These are phyloP conservation scores for Chlorella sp. DNA, from an alignment of 139 green algal genomes.

Conservation along the genomic window DNA sequence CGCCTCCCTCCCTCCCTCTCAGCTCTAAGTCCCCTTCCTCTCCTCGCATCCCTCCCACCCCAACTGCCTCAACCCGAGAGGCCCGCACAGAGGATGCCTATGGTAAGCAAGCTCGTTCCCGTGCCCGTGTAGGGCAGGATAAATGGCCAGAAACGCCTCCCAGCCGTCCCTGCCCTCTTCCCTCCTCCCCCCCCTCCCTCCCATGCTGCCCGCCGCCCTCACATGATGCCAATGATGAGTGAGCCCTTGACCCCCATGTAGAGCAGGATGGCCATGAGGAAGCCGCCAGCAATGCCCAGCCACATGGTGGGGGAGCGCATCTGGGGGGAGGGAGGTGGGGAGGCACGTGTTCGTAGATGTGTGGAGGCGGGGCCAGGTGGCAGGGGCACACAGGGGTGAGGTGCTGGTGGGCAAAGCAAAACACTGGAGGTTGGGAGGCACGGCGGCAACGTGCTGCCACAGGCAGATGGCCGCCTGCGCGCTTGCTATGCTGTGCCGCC, in stretches of 20 bases:
- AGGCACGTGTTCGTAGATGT: neutral
- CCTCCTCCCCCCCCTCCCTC: neutral
- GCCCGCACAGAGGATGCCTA: too few relatives aligned
- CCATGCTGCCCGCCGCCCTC: neutral
- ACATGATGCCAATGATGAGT: slow-evolving; percentile 78
- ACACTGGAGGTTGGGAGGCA: neutral
- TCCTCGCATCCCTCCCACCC: too few relatives aligned
- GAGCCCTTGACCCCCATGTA: slow-evolving; percentile 66
- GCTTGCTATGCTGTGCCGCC: neutral
- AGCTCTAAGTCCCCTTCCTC: too few relatives aligned
- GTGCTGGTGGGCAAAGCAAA: neutral
- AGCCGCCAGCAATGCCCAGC: slow-evolving; percentile 77
- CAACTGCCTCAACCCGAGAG: too few relatives aligned
- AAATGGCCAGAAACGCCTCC: too few relatives aligned
- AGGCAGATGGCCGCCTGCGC: neutral
- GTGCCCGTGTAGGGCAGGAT: too few relatives aligned
- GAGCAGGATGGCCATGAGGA: slow-evolving; percentile 75
- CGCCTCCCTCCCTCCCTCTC: too few relatives aligned
- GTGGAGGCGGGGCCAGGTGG: too few relatives aligned
- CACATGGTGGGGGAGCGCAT: slow-evolving; percentile 73
- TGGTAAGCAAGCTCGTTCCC: too few relatives aligned
- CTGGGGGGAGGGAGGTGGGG: neutral
- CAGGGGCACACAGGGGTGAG: too few relatives aligned
- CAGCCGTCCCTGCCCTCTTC: too few relatives aligned
- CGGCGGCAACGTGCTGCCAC: neutral